Evolutionary conservation across 192 early-diverging fungal genomes (phyloP).

Genomic region (Coemansia sp.): DNA sequence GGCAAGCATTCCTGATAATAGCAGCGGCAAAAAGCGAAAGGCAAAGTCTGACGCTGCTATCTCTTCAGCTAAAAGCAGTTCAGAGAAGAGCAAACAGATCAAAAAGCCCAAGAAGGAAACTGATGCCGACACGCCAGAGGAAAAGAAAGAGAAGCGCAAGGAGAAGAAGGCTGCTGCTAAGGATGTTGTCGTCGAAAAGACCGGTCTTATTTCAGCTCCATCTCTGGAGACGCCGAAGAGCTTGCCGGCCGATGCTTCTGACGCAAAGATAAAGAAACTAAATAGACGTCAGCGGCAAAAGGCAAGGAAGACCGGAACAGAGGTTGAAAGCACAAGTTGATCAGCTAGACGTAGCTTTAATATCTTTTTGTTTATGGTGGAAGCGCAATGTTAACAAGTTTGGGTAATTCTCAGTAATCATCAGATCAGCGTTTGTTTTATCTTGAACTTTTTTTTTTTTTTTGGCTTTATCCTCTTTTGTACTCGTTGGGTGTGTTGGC

Average conservation of each 20-base stretch:
- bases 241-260: neutral
- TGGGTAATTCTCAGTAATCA: no score
- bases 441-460: neutral
- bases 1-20: conserved; percentile 9
- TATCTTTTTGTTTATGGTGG: no score
- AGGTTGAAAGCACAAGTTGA: neutral
- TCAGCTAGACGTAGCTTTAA: no score
- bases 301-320: conserved; percentile 23
- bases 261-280: conserved; percentile 10
- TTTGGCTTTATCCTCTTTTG: neutral
- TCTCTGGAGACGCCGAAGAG: neutral
- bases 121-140: conserved; percentile 12
- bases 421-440: neutral
- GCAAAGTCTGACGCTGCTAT: conserved; percentile 8
- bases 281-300: conserved; percentile 51
- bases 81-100: conserved; percentile 10
- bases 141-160: conserved; percentile 31
- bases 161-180: conserved; percentile 9
- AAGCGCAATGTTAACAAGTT: no score
- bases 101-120: conserved; percentile 39
- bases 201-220: neutral
- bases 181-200: neutral
- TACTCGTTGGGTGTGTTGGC: neutral
- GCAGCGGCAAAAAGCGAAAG: conserved; percentile 45
- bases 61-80: neutral